phyloP scores from a whole-genome alignment of 2,329 filamentous ascomycete genomes.

The Dactylonectria estremocensis region DNA sequence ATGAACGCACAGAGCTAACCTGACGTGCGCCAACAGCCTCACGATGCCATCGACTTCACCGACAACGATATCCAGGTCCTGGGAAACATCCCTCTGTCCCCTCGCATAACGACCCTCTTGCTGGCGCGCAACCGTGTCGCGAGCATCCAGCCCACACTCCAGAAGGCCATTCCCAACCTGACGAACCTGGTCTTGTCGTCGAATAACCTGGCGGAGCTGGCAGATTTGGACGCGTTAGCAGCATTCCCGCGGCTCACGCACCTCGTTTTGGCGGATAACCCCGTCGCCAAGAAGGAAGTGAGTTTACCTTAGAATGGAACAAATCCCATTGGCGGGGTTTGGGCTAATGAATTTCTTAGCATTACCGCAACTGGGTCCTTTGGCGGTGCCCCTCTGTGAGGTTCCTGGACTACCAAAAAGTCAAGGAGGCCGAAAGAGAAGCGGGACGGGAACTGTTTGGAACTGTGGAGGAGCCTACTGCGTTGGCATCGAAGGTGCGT shows the following conservation, averaged over 20 bases:
- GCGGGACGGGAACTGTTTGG: constrained; percentile 88
- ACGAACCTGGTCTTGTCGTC: constrained; percentile 85
- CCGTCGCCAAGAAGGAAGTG: constrained; percentile 93
- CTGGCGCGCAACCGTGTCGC: constrained; percentile 91
- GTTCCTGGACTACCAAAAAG: constrained; percentile 93
- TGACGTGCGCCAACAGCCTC: constrained; percentile 71
- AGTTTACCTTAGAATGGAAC: constrained; percentile 51
- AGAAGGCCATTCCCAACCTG: constrained; percentile 85
- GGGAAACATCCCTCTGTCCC: constrained; percentile 93
- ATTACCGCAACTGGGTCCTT: constrained; percentile 94
- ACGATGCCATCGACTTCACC: constrained; percentile 98
- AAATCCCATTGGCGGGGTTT: neutral
- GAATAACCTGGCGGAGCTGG: constrained; percentile 87
- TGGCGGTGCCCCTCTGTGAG: constrained; percentile 88
- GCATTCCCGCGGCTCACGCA: constrained; percentile 81
- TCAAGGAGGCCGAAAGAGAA: constrained; percentile 87
- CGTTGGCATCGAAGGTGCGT: constrained; percentile 79
- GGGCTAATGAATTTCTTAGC: constrained; percentile 62
- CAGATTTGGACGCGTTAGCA: constrained; percentile 86
- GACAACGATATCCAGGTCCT: constrained; percentile 96
- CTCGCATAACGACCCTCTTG: constrained; percentile 88
- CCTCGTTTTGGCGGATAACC: constrained; percentile 87
- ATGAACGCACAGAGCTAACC: constrained; percentile 5
- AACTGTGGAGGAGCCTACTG: constrained; percentile 81
- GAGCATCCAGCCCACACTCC: constrained; percentile 82